These are phyloP conservation scores for Diplogelasinospora grovesii DNA, from an alignment of 495 filamentous ascomycete genomes.

Conservation along the genomic window DNA sequence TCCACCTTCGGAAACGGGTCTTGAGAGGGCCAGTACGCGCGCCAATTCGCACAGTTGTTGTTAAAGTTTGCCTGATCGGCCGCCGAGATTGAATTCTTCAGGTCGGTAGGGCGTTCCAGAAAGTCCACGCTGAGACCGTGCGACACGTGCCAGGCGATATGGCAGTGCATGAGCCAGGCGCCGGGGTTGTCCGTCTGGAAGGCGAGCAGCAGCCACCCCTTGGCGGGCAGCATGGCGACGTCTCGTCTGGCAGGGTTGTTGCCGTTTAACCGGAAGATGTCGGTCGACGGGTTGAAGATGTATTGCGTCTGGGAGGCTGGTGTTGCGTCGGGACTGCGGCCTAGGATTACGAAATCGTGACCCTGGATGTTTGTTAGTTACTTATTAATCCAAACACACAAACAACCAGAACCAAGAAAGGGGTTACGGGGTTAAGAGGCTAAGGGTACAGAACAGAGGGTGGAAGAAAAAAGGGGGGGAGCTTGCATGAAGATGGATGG, in stretches of 20 bases:
- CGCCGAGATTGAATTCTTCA: constrained; percentile 14
- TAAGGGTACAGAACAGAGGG: background rate
- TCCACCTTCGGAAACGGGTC: constrained; percentile 23
- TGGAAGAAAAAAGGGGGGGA: background rate
- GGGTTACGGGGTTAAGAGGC: background rate
- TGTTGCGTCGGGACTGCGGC: constrained; percentile 24
- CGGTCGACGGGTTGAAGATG: constrained; percentile 28
- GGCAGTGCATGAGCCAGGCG: constrained; percentile 52
- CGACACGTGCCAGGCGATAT: constrained; percentile 50
- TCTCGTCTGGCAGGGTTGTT: constrained; percentile 56
- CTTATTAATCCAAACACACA: background rate
- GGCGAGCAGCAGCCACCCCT: constrained; percentile 44
- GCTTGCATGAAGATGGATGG: constrained; percentile 35
- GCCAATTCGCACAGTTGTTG: constrained; percentile 20
- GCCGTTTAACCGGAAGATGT: constrained; percentile 27
- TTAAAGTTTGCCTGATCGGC: constrained; percentile 15
- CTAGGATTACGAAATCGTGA: constrained; percentile 55
- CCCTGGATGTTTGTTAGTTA: constrained; percentile 48
- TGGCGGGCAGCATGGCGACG: constrained; percentile 43
- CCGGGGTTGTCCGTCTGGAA: constrained; percentile 54
- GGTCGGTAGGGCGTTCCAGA: constrained; percentile 34
- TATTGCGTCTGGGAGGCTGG: constrained; percentile 12
- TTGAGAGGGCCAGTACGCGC: constrained; percentile 14
- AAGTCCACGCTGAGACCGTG: constrained; percentile 44
- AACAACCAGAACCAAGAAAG: too few relatives aligned